Evolutionary conservation across 768 basidiomycete genomes (phyloP), one percentile per base, ranked within the genome.

Genomic region (Xerocomellus intermedius): DNA sequence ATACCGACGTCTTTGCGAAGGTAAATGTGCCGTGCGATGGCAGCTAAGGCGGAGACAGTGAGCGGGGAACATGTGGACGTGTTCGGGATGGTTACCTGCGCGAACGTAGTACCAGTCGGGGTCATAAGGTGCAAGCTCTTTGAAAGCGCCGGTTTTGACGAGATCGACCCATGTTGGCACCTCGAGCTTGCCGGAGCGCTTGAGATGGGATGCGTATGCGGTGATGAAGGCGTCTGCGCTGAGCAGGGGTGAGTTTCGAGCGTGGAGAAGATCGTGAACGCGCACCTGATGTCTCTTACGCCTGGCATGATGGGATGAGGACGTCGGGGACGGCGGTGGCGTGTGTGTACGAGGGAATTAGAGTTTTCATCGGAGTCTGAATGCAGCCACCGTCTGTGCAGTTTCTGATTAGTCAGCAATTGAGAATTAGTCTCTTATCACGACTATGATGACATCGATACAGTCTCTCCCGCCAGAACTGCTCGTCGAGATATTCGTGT

Each of bases 21-120:
- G 84, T 99, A 98, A 77, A 98, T 97, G 87, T 98, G 96, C 69
- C 96, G 89, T 76, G 96, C 96, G 67, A 98, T 78, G 61, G 95
- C 92, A 72, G 95, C 95, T 97, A 67, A 32, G 12, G 24, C 24
- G 13, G 13, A 13, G 12, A 28, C 4, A 1, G 17, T 56, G 45
- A 57, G 47, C 24, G 10, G 42, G 17, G 5, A 7, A 35, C 1
- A 32, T 17, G 22, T 44, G 10, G 35, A 36, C 2, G 24, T 19
- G 37, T 13, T 38, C 0, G 21, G 32, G 6, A 41, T 24, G 82
- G 86, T 72, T 69, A 97, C 95, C 95, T 77, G 96, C 91, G 69
- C 97, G 93, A 73, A 96, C 82, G 78, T 98, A 99, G 84, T 86
- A 99, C 97, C 97, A 99, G 76, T 99, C 97, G 41, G 93, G 91